These are phyloP conservation scores for Cocos nucifera DNA, from an alignment of 176 grass and related monocot species.

Conservation along the genomic window DNA sequence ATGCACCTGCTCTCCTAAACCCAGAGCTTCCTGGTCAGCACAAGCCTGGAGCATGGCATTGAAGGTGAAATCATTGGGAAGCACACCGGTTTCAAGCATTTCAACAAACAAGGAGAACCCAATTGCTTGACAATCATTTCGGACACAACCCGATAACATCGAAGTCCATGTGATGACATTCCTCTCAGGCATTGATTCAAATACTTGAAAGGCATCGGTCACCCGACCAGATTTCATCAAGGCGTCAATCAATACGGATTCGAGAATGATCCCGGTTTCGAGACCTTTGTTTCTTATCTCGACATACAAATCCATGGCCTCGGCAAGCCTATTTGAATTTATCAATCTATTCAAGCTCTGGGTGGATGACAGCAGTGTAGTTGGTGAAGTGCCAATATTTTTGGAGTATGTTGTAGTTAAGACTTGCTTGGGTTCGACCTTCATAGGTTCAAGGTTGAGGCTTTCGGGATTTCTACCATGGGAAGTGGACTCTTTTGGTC, in stretches of 20 bases:
- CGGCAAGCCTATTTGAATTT: not conserved
- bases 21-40: slow-evolving; percentile 14
- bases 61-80: slow-evolving; percentile 55
- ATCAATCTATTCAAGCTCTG: slow-evolving; percentile 1
- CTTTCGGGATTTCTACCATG: too few relatives aligned
- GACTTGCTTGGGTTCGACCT: too few relatives aligned
- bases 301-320: slow-evolving; percentile 5
- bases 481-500: too few relatives aligned
- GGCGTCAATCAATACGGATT: slow-evolving; percentile 17
- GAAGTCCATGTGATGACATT: slow-evolving; percentile 82
- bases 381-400: too few relatives aligned
- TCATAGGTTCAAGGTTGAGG: too few relatives aligned
- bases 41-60: slow-evolving; percentile 61
- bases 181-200: slow-evolving; percentile 52
- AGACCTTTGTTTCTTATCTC: slow-evolving; percentile 4
- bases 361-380: not conserved
- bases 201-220: slow-evolving; percentile 11
- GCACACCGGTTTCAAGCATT: slow-evolving; percentile 44
- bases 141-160: slow-evolving; percentile 44
- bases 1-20: slow-evolving; percentile 48
- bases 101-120: slow-evolving; percentile 25
- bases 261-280: not conserved
- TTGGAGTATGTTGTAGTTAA: too few relatives aligned
- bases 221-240: slow-evolving; percentile 8
- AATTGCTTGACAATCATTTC: slow-evolving; percentile 12